Conservation (phyloP, 768 basidiomycete genomes). For the Pilatotrama ljubarskyi region DNA sequence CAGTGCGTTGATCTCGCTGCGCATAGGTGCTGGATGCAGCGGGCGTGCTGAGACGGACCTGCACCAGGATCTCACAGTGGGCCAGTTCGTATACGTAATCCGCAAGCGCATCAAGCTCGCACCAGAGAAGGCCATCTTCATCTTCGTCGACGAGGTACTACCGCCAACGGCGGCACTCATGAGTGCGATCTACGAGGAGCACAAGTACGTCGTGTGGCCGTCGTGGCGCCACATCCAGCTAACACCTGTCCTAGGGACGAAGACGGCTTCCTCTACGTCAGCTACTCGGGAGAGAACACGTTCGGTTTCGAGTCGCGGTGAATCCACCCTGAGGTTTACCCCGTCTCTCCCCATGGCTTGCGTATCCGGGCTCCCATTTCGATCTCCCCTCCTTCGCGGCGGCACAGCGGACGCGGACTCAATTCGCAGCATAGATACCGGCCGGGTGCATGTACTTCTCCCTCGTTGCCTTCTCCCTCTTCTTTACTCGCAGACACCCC, state of each 20-base stretch:
- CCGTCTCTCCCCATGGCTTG: not conserved
- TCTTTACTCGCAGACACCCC: not conserved
- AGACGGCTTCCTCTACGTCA: constrained; percentile 98
- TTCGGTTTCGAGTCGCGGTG: constrained; percentile 76
- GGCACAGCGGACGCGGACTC: constrained; percentile 17
- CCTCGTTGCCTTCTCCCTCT: not conserved
- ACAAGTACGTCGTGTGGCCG: constrained; percentile 70
- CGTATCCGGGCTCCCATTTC: not conserved
- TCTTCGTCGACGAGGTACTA: constrained; percentile 98
- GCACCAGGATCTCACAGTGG: constrained; percentile 87
- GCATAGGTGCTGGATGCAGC: not conserved
- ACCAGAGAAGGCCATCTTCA: constrained; percentile 99
- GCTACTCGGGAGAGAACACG: constrained; percentile 98
- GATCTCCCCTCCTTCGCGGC: not conserved
- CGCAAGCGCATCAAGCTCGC: constrained; percentile 99
- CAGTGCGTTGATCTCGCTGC: constrained; percentile 52
- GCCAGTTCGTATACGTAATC: constrained; percentile 99
- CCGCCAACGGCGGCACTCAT: constrained; percentile 98
- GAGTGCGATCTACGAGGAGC: constrained; percentile 99
- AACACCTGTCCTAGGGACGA: constrained; percentile 73
- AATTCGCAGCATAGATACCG: constrained; percentile 19
- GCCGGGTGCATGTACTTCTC: constrained; percentile 10
- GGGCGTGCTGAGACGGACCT: constrained; percentile 9
- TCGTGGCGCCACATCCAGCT: not conserved
- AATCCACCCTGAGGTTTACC: not conserved